Evolutionary conservation across 1,284 basidiomycete genomes (phyloP), one percentile per base, ranked within the genome.

Genomic region (Boletus semigastroideus): DNA sequence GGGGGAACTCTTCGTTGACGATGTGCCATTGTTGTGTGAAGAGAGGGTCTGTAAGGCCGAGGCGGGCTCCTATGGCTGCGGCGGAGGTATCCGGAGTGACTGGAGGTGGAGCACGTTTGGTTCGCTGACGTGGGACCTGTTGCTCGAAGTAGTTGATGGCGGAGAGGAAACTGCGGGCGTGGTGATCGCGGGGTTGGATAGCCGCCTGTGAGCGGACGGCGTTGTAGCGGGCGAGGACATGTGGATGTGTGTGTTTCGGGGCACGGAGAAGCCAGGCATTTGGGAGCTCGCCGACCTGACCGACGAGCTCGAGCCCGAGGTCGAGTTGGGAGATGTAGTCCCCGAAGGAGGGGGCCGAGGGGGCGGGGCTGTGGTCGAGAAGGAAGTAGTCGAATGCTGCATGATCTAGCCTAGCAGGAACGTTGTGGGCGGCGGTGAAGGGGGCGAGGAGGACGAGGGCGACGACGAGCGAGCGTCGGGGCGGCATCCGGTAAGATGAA

Each of bases 21-120:
- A 93, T 74, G 74, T 98, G 96, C 97, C 97, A 99, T 77, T 99
- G 96, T 57, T 86, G 72, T 31, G 78, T 66, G 65, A 98, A 95
- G 57, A 91, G 78, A 0, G 97, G 96, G 64, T 99, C 96, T n/a
- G 75, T 65, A 56, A 99, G 86, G 30, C 79, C 80, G 48, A 96
- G 78, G 13, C 81, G 77, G 54, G 80, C 73, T 4, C 83, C 83
- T 31, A 87, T 73, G 25, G 74, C 78, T 42, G 77, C 68, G 16
- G 80, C 56, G 7, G 75, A 59, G 33, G 73, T 54, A 8, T 49
- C 43, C 0, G 67, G 72, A 42, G 49, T 65, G 41, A 78, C 63
- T 10, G 80, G 77, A 19, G 85, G 84, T n/a, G 86, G 86, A 11
- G 86, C 84, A 36, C 82, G 82, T 67, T 90, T 91, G 39, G 70